A percentile compares a stretch with the other conserved stretches of the same genome.
phyloP scores from a whole-genome alignment of 2,329 filamentous ascomycete genomes.

The Cryphonectria carpinicola region DNA sequence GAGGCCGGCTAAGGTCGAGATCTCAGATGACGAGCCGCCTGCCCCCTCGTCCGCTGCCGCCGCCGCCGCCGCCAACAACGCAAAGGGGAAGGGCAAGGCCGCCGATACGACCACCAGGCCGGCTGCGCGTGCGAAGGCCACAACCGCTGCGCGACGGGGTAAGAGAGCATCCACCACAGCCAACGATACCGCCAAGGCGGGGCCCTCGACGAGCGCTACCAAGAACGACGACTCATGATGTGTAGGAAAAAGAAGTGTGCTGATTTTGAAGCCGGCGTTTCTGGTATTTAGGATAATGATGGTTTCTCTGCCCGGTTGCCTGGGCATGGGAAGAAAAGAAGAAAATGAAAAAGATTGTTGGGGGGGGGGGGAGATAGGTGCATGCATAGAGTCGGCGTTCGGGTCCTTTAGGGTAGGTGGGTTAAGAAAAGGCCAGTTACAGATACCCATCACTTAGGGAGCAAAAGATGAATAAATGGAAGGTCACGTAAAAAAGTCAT shows the following conservation, averaged over 20 bases:
- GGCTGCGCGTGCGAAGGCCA: constrained; percentile 14
- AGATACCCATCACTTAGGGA: constrained; percentile 22
- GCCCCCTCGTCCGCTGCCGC: constrained; percentile 6
- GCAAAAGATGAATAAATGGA: too few species aligned
- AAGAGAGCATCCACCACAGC: constrained; percentile 25
- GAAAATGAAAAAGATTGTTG: neutral
- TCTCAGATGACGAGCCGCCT: constrained; percentile 27
- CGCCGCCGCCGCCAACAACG: constrained; percentile 30
- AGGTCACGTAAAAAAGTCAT: neutral
- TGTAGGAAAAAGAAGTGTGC: constrained; percentile 14
- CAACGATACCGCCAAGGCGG: constrained; percentile 7
- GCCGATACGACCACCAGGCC: constrained; percentile 8
- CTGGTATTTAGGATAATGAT: constrained; percentile 16
- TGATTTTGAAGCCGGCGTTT: constrained; percentile 26
- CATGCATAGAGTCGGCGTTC: constrained; percentile 27
- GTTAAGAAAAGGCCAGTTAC: constrained; percentile 5
- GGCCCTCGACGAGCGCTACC: constrained; percentile 21
- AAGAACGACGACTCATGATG: constrained; percentile 22
- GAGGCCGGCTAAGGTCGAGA: constrained; percentile 34
- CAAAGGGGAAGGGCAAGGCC: constrained; percentile 37
- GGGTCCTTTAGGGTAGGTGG: neutral
- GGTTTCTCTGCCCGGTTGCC: neutral
- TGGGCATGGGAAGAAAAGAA: neutral
- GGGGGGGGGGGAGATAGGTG: neutral
- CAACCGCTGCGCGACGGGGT: constrained; percentile 21